Percentiles rank a stretch among this genome's conserved stretches.
phyloP scores from a whole-genome alignment of 345 rosid genomes.

The Lepidium didymum region DNA sequence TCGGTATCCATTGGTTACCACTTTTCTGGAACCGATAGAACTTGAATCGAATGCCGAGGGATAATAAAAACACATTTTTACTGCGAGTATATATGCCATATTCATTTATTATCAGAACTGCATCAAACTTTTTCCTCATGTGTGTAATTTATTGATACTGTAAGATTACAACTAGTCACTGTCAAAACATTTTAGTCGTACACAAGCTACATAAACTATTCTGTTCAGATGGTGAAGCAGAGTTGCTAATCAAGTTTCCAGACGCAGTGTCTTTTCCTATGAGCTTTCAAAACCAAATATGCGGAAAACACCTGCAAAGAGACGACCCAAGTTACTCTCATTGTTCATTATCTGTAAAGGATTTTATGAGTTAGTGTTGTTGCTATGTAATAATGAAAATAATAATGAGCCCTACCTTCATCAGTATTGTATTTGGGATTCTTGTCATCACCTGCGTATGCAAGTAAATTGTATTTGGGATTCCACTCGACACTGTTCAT shows the following conservation, averaged over 20 bases:
- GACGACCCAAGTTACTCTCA: slow-evolving; percentile 2
- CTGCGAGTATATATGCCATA: slow-evolving; percentile 2
- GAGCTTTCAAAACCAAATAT: slow-evolving; percentile 82
- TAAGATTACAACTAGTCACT: neutral
- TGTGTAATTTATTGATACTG: neutral
- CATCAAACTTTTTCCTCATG: neutral
- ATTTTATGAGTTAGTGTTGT: neutral
- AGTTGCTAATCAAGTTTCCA: neutral
- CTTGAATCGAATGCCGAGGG: too few species aligned
- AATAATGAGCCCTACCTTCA: slow-evolving; percentile 54
- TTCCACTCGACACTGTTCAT: slow-evolving; percentile 99
- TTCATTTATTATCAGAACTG: neutral
- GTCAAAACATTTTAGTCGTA: neutral
- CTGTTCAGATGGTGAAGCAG: neutral
- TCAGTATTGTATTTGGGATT: slow-evolving; percentile 74
- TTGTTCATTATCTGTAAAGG: neutral
- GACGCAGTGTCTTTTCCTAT: slow-evolving; percentile 22
- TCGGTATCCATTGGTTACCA: too few species aligned
- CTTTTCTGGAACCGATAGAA: too few species aligned
- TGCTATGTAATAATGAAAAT: neutral
- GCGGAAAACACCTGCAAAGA: slow-evolving; percentile 72
- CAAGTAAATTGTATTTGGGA: slow-evolving; percentile 86
- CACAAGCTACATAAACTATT: neutral
- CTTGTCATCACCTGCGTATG: slow-evolving; percentile 98
- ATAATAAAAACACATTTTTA: neutral